Conservation (phyloP, 2,329 filamentous ascomycete genomes). For the Colletotrichum chrysophilum region DNA sequence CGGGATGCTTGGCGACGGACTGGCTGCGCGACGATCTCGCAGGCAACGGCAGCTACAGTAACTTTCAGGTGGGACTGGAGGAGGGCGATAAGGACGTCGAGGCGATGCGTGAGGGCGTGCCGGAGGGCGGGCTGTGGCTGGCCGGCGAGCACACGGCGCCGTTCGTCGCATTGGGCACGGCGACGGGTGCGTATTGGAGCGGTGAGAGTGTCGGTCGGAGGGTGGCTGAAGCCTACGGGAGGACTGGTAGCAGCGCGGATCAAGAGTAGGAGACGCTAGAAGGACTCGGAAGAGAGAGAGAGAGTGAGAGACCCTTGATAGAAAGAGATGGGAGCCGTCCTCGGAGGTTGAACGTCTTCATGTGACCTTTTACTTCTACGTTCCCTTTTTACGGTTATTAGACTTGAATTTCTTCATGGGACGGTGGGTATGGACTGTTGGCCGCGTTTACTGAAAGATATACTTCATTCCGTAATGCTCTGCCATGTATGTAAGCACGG, state of each 20-base stretch:
- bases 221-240: constrained; percentile 60
- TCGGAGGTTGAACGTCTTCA: neutral
- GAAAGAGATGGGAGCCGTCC: neutral
- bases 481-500: neutral
- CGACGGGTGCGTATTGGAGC: constrained; percentile 91
- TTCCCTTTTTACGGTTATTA: neutral
- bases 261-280: neutral
- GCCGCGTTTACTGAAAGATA: neutral
- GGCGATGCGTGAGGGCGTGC: constrained; percentile 64
- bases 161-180: constrained; percentile 87
- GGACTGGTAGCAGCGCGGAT: neutral
- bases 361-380: neutral
- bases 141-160: constrained; percentile 91
- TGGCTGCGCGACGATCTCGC: constrained; percentile 83
- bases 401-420: neutral
- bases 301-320: neutral
- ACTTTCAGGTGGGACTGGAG: constrained; percentile 79
- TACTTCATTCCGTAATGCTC: neutral
- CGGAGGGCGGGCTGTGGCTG: constrained; percentile 77
- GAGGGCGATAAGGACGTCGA: constrained; percentile 76
- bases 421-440: neutral
- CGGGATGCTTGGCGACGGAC: constrained; percentile 69
- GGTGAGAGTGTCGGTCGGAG: constrained; percentile 78
- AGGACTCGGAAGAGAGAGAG: neutral
- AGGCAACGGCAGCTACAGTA: constrained; percentile 82